Evolutionary conservation across 305 asterid species (phyloP).

Genomic region (Monarda citriodora): DNA sequence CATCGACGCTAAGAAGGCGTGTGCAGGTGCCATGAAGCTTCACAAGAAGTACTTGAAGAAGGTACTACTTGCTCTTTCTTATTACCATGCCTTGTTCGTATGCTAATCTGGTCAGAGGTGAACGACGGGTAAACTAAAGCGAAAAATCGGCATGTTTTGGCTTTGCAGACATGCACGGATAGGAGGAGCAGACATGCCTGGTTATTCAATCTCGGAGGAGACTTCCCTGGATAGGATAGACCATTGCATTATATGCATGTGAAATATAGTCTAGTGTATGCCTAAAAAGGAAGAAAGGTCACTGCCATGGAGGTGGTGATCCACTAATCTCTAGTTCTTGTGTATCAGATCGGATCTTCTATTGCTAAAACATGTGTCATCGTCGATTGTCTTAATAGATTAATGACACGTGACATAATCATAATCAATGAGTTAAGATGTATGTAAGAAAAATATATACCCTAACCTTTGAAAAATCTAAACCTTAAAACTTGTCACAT

Average conservation of each 20-base stretch:
- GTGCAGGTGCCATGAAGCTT: constrained; percentile 80
- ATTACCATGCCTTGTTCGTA: too few relatives aligned
- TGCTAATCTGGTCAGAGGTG: constrained; percentile 20
- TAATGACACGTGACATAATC: too few relatives aligned
- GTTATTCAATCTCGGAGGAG: background rate
- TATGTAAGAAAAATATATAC: too few relatives aligned
- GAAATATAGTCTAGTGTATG: background rate
- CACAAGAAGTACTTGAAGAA: constrained; percentile 88
- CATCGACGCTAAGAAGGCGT: constrained; percentile 87
- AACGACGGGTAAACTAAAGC: constrained; percentile 20
- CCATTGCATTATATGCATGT: constrained; percentile 10
- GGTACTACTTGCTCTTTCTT: too few relatives aligned
- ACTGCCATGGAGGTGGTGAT: constrained; percentile 10
- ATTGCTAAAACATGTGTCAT: too few relatives aligned
- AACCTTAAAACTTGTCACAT: too few relatives aligned
- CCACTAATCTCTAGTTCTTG: constrained; percentile 4
- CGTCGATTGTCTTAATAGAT: too few relatives aligned
- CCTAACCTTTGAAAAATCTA: too few relatives aligned
- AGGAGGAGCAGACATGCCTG: constrained; percentile 6
- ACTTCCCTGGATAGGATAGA: background rate
- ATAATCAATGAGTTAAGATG: too few relatives aligned
- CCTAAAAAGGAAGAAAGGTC: background rate
- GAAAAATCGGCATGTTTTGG: background rate
- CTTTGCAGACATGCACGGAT: background rate
- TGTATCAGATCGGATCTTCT: too few relatives aligned